These are phyloP conservation scores for Medicago truncatula DNA, from an alignment of 306 rosid species.

Conservation along the genomic window DNA sequence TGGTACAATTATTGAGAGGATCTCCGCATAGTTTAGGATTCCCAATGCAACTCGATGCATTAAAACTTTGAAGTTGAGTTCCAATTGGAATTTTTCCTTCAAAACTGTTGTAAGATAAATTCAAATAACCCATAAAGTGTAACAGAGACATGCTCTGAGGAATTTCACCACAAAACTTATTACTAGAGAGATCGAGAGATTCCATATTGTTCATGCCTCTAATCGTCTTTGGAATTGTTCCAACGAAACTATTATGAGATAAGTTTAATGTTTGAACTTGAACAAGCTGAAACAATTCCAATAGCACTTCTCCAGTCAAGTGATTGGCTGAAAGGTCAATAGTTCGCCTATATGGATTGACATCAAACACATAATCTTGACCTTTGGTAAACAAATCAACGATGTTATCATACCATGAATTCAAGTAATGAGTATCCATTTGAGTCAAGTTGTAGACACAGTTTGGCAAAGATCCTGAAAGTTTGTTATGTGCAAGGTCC, in stretches of 20 bases:
- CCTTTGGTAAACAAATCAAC: neutral
- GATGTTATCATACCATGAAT: no score
- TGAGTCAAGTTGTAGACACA: neutral
- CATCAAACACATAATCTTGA: neutral
- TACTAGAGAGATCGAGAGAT: neutral
- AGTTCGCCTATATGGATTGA: neutral
- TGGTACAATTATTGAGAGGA: neutral
- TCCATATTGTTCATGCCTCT: neutral
- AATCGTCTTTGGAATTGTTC: neutral
- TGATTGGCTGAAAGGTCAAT: slow-evolving; percentile 4
- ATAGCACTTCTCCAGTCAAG: neutral
- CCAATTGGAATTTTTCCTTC: neutral
- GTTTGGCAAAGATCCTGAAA: neutral
- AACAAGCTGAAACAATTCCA: slow-evolving; percentile 2
- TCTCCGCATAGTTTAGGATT: neutral
- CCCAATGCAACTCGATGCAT: neutral
- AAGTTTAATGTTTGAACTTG: neutral
- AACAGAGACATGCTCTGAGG: neutral
- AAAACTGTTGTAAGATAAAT: neutral
- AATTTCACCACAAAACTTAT: neutral
- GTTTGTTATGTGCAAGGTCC: neutral
- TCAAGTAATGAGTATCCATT: neutral
- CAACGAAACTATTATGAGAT: neutral
- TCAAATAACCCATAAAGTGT: neutral
- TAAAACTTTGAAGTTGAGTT: slow-evolving; percentile 3